phyloP scores from a whole-genome alignment of 2,329 filamentous ascomycete species.

The Falciphora oryzae region DNA sequence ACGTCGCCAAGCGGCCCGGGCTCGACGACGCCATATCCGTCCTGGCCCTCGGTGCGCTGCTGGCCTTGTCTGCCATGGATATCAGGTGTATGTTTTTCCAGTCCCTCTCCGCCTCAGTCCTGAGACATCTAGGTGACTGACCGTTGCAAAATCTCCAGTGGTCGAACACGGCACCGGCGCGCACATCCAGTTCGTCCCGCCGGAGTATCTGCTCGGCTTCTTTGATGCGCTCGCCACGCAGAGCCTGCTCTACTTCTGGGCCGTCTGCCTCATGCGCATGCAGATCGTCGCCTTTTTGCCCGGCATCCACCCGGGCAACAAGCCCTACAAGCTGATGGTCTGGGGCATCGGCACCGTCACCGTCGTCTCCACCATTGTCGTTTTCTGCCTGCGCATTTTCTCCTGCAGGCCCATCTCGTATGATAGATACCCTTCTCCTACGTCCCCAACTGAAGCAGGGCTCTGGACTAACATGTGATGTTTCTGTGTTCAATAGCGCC shows the following conservation, averaged over 20 bases:
- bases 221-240: slow-evolving; percentile 17
- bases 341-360: neutral
- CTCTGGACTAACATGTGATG: neutral
- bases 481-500: neutral
- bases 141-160: neutral
- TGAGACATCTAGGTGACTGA: neutral
- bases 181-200: neutral
- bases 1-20: slow-evolving; percentile 25
- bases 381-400: neutral
- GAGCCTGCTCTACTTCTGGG: slow-evolving; percentile 25
- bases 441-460: too few species aligned
- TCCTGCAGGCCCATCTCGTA: neutral
- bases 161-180: slow-evolving; percentile 1
- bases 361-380: neutral
- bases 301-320: slow-evolving; percentile 13
- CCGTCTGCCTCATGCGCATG: slow-evolving; percentile 26
- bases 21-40: slow-evolving; percentile 25
- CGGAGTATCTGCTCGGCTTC: slow-evolving; percentile 10
- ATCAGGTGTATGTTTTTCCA: neutral
- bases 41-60: slow-evolving; percentile 13
- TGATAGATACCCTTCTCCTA: neutral
- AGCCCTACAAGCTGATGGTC: too few species aligned
- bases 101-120: neutral
- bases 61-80: neutral
- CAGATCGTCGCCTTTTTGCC: slow-evolving; percentile 29